Base-by-base conservation (phyloP, 257 asterid genomes). In the Plectranthus barbatus region DNA sequence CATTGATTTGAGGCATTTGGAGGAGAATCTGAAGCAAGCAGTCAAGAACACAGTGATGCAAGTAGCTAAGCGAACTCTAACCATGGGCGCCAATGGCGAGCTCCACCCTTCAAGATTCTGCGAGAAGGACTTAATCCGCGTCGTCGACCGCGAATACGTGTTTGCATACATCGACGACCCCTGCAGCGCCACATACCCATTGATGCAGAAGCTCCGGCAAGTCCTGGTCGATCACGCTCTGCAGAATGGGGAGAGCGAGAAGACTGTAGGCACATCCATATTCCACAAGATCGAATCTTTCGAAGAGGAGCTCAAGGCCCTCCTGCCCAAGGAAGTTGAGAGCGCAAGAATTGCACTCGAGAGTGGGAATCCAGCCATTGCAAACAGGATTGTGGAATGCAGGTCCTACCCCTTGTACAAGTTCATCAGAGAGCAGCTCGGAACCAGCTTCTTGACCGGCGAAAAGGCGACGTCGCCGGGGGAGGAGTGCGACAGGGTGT, bases 401-500 rank as follows among this genome's bases (percentile, higher is more conserved):
- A 71, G 80, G 63, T 78, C 83, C 0, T 67, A 61, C 45, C 83
- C 83, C 1, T 23, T 78, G 75, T 74, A 74, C 59, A 70, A 70
- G 68, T 74, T 78, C 37, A 80, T 71, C 76, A 67, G 83, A 71
- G 80, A 57, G 10, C 74, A 46, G 24, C 29, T 26, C 2, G 78
- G 71, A 41, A 65, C 78, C 0, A 2, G 49, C 13, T 75, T 67
- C 37, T 52, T 78, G 18, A 78, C 80, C 0, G 83, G 83, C 10
- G 80, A 78, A 12, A 67, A 60, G 13, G 54, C 2, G 0, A 49
- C 39, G 4, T 78, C 83, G 33, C 83, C 83, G 4, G 83, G 80
- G 0, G 80, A 78, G n/a, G 83, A 78, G 44, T 74, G 71, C 15
- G 80, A 78, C 1, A 74, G 64, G 78, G 80, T 78, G 2, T 78